Evolutionary conservation across 768 basidiomycete genomes (phyloP), one percentile per base, ranked within the genome.

Genomic region (Sistotremastrum niveocremeum): DNA sequence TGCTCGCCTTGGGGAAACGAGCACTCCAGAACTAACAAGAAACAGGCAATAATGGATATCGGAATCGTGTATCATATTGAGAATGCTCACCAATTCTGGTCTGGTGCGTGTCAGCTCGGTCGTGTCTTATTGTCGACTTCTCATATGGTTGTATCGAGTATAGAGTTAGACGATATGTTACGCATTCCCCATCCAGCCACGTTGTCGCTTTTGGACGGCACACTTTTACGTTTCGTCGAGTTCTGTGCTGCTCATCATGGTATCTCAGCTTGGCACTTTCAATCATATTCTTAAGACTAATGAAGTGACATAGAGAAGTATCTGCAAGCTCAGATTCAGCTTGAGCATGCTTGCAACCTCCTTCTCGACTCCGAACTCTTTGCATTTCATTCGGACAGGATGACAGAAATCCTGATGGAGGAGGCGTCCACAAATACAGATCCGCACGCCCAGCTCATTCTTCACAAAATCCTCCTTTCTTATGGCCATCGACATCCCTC

Each of bases 181-280:
- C 68, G 69, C 40, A 61, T 93, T 6, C 79, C 82, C 1, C 71
- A 70, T 34, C 72, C 79, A 51, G 61, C 64, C 7, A 84, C 82
- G 0, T 68, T 98, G 20, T 72, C 73, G 3, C 68, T 77, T 47
- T 71, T 98, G 5, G 94, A 98, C 60, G 74, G 79, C 31, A 76
- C 86, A 0, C 60, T 95, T 43, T 69, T 76, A 56, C 76, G 84
- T 51, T 94, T 81, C 60, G 63, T 90, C 47, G 70, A 77, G 3
- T 69, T 95, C 39, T 87, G 86, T 54, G 74, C 87, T 29, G 74
- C 79, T 31, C 91, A 93, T 63, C 93, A 95, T 60, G 85, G 91
- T 82, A 57, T 30, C 11, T 37, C n/a, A 12, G n/a, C n/a, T 39
- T 48, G 34, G 37, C 34, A 42, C 30, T 35, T 49, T 33, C 49